Base-by-base conservation (phyloP, 257 asterid genomes). In the Fraxinus pennsylvanica region DNA sequence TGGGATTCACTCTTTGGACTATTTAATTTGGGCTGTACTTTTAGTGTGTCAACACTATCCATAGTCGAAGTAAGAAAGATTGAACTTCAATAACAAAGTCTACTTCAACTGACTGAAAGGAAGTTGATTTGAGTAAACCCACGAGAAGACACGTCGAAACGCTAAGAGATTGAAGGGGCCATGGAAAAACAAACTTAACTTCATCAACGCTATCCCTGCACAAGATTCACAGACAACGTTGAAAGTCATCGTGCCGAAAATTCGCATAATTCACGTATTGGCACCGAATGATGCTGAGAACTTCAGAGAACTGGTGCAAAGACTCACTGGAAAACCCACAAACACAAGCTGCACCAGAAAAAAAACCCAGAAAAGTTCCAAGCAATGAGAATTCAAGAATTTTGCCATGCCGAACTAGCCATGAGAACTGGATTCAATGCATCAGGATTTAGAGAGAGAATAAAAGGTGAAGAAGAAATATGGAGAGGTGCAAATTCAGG, bases 401-500 rank as follows among this genome's bases (percentile, higher is more conserved):
- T 0, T 73, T 71, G 67, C 47, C 85, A 2, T 3, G 63, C 83
- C 84, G 90, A 80, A 74, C 45, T 80, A 54, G 79, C 76, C 6
- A 66, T 80, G 70, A 81, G 80, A 61, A 76, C 85, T 9, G 85
- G 88, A 4, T 78, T 78, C 3, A 72, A 74, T 72, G 63, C 45
- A 10, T 14, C 78, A 3, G 80, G 30, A 61, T 61, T 68, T 3
- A 80, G 84, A 78, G 94, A 90, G 79, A 89, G 83, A 77, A 83
- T 88, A 1, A 90, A 89, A 19, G 98, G 88, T 2, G 98, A 92
- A 79, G 97, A 94, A 41, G 96, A 94, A 52, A 92, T 89, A 15
- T 88, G 97, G 94, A 82, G 85, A 0, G 78, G 77, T 72, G 94
- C 91, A 7, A 83, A 92, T 76, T 78, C 90, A 0, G 93, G 90